Base-by-base conservation (phyloP, 331 rosid species). In the Erythrophleum ivorense region DNA sequence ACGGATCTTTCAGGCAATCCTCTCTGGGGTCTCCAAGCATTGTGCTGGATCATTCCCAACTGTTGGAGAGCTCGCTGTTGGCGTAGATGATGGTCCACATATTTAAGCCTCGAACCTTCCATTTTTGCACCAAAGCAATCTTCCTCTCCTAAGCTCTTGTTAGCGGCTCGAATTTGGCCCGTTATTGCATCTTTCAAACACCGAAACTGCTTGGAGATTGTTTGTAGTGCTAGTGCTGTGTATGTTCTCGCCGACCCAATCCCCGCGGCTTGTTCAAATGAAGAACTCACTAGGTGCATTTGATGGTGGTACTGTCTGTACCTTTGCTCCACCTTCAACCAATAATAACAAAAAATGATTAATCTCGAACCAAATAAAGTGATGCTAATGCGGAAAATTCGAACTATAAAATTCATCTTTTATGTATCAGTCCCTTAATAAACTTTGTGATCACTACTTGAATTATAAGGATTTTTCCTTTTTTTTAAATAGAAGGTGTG, bases 1-100 rank as follows among this genome's bases (percentile, higher is more conserved):
- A 96, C 99, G 7, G 99, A 94, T 76, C 97, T 85, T 87, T 96
- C 99, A 0, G 99, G 99, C 92, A 96, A 87, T 14, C 99, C 99
- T 85, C 98, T 84, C 82, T 96, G 99, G 83, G 99, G 98, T 91
- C 99, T 92, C 99, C 98, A 96, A 78, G 99, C 98, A 73, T 96
- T 94, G 75, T 96, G 98, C 87, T 96, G 99, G 91, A 96, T 90
- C 99, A 96, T 94, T 84, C 99, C 99, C 93, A 96, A 87, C 19
- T 96, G 97, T 83, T 96, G 99, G 34, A 96, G 90, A 49, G 98
- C 95, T 53, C 99, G 81, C 52, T 96, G 99, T 81, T 96, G 99
- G 55, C 98, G 70, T 8, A 94, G 85, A 31, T 96, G 99, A 78
- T 96, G 97, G 79, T 96, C 99, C 0, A 96, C 97, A 65, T 88